These are phyloP conservation scores for Fusarium sp. DNA, from an alignment of 2,329 filamentous ascomycete species.

Conservation along the genomic window DNA sequence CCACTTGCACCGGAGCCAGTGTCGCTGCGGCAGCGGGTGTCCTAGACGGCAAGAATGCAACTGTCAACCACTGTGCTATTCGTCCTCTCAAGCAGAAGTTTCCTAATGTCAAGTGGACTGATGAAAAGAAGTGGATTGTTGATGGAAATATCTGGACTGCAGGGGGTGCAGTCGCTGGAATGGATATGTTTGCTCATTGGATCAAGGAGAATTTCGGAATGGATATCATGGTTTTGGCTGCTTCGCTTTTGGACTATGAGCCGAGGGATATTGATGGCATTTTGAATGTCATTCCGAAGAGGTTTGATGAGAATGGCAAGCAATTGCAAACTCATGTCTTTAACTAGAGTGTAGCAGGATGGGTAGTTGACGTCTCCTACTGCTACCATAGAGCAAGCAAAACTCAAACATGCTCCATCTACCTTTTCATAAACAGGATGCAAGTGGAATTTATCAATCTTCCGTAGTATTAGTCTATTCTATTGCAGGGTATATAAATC, in stretches of 20 bases:
- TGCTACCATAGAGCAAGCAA: fast-evolving
- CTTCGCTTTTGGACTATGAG: constrained; percentile 50
- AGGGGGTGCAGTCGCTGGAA: constrained; percentile 59
- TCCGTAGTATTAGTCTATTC: not conserved
- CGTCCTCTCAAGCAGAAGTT: constrained; percentile 47
- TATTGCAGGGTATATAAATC: not conserved
- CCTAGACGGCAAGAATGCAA: constrained; percentile 58
- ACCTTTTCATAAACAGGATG: fast-evolving
- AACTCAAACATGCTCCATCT: not conserved
- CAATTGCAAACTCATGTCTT: constrained; percentile 45
- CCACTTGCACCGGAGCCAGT: constrained; percentile 54
- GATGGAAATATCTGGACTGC: constrained; percentile 62
- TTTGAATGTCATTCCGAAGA: constrained; percentile 45
- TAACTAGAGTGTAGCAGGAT: not conserved
- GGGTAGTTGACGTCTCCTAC: fast-evolving
- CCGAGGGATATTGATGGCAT: constrained; percentile 51
- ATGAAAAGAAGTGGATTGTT: constrained; percentile 58
- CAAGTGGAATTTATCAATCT: not conserved
- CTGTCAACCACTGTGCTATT: constrained; percentile 55
- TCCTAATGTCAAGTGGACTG: constrained; percentile 59
- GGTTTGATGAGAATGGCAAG: constrained; percentile 48
- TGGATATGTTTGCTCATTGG: constrained; percentile 59
- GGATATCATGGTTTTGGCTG: constrained; percentile 43
- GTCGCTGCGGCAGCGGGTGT: constrained; percentile 52
- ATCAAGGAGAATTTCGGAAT: constrained; percentile 52